Base-by-base conservation (phyloP, 805 yeast species). In the Candida verbasci region DNA sequence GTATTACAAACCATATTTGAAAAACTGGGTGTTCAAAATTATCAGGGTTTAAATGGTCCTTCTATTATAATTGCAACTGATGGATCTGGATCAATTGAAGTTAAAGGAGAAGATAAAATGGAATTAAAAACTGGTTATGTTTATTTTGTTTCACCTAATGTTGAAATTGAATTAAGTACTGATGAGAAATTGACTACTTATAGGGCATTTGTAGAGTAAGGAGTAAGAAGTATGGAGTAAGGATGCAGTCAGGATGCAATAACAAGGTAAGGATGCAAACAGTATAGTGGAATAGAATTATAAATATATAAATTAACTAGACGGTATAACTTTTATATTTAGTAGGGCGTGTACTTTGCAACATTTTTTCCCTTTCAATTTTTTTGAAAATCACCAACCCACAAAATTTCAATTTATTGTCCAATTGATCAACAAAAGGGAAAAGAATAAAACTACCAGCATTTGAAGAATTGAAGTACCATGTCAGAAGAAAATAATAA, bases 141-240 rank as follows among this genome's bases (percentile, higher is more conserved):
- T 14, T 91, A 74, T 62, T 91, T 86, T 60, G 79, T 87, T 50
- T 91, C 89, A 6, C 94, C 97, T 29, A 75, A 70, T 29, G 76
- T 76, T 24, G 80, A 74, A 36, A 62, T 89, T 42, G 82, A 78
- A 47, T 62, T 89, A 46, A 62, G 60, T 29, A 68, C 83, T 22
- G 54, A 62, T 17, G 55, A 49, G 35, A 58, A 60, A 6, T 81
- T 91, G 56, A 84, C 89, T 27, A 70, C 89, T 23, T 93, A 89
- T 65, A 82, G 96, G 63, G 97, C 98, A 5, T 86, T 82, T 58
- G 86, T 82, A 49, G 95, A 86, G n/a, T n/a, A n/a, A n/a, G n/a
- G n/a, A n/a, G n/a, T n/a, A n/a, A n/a, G n/a, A n/a, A n/a, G n/a
- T n/a, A n/a, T n/a, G n/a, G n/a, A n/a, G n/a, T n/a, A n/a, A n/a